Percentiles rank a stretch among this genome's conserved stretches.
These are phyloP conservation scores for Auricularia cornea DNA, from an alignment of 768 basidiomycete genomes.

Conservation along the genomic window DNA sequence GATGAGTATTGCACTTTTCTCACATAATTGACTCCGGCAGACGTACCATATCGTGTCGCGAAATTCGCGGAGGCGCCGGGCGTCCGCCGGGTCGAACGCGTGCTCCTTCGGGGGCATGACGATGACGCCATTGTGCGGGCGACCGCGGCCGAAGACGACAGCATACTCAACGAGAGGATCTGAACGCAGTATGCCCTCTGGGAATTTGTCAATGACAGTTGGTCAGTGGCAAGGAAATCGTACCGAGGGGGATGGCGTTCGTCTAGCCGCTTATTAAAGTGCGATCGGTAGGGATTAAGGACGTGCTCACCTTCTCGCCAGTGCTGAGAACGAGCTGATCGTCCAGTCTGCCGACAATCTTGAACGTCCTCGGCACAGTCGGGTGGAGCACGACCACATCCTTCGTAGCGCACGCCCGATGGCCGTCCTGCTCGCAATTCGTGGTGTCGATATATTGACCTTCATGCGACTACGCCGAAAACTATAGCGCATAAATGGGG, in stretches of 20 bases:
- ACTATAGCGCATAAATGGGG: too few relatives aligned
- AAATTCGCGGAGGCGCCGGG: slow-evolving; percentile 22
- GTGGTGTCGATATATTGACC: slow-evolving; percentile 17
- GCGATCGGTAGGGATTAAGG: not conserved
- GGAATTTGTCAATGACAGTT: too few relatives aligned
- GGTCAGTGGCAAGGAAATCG: too few relatives aligned
- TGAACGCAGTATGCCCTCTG: slow-evolving; percentile 14
- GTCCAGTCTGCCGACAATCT: slow-evolving; percentile 34
- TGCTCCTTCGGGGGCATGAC: slow-evolving; percentile 29
- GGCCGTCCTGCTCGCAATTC: slow-evolving; percentile 25
- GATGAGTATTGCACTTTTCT: not conserved
- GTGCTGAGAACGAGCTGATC: slow-evolving; percentile 39
- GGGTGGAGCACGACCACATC: slow-evolving; percentile 37
- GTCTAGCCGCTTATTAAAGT: slow-evolving; percentile 16
- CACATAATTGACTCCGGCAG: too few relatives aligned
- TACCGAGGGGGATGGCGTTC: slow-evolving; percentile 25
- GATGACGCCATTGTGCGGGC: slow-evolving; percentile 25
- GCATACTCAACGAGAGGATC: slow-evolving; percentile 7
- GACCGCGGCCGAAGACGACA: slow-evolving; percentile 23
- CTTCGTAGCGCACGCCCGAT: slow-evolving; percentile 28
- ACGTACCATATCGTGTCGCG: not conserved
- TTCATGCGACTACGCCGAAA: not conserved
- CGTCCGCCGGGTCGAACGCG: slow-evolving; percentile 24
- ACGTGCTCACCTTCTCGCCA: slow-evolving; percentile 27
- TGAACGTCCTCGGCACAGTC: slow-evolving; percentile 27